Percentiles rank a stretch among this genome's conserved stretches.
Conservation (phyloP, 192 early-diverging fungal genomes). For the Obelidium mucronatum region DNA sequence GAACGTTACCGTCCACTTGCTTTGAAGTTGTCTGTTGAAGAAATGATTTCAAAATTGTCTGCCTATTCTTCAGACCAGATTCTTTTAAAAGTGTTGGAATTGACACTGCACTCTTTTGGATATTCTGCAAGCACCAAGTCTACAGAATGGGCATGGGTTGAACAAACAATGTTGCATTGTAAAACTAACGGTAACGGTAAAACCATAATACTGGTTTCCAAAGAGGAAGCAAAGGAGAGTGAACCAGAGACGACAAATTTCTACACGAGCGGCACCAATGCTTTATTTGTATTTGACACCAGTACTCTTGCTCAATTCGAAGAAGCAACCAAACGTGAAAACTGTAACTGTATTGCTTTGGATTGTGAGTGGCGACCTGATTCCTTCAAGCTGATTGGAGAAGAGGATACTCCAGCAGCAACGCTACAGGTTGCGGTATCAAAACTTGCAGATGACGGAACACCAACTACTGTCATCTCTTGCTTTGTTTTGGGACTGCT, state of each 20-base stretch:
- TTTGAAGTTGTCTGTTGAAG: not conserved
- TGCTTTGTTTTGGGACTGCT: slow-evolving; percentile 19
- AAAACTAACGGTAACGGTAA: too few species aligned
- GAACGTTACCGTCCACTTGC: not conserved
- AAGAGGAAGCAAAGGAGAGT: not conserved
- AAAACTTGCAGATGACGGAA: not conserved
- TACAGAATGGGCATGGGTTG: slow-evolving; percentile 1
- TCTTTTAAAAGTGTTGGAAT: not conserved
- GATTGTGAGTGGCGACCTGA: slow-evolving; percentile 35
- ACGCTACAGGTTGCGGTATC: slow-evolving; percentile 24
- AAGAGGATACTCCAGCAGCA: slow-evolving; percentile 20
- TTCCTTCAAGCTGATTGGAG: slow-evolving; percentile 16
- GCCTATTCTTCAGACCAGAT: not conserved
- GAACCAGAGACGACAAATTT: not conserved
- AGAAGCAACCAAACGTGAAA: not conserved
- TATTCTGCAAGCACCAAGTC: not conserved
- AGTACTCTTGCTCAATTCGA: slow-evolving; percentile 1
- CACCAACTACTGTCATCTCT: not conserved
- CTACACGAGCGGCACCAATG: not conserved
- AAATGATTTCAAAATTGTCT: not conserved
- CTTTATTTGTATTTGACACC: slow-evolving; percentile 8
- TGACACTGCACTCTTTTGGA: slow-evolving; percentile 2
- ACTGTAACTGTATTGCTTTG: slow-evolving; percentile 17
- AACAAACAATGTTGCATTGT: not conserved
- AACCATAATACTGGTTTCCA: not conserved